Evolutionary conservation across 2,329 filamentous ascomycete species (phyloP).

Genomic region (Diaporthe citriasiana): DNA sequence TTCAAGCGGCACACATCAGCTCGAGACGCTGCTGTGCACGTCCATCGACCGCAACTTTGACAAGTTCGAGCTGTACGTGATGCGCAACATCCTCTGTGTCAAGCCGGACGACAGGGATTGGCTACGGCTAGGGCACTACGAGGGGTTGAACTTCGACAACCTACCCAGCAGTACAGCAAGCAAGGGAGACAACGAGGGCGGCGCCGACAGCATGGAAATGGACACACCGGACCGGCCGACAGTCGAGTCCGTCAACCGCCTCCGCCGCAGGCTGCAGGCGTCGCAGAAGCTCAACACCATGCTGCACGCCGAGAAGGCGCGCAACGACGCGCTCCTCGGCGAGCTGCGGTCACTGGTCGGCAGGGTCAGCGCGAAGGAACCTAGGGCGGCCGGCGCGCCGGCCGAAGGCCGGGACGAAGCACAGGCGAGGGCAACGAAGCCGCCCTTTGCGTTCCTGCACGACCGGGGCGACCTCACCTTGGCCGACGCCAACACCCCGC

Average conservation of each 20-base stretch:
- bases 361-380: conserved; percentile 45
- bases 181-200: conserved; percentile 40
- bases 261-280: conserved; percentile 82
- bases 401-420: conserved; percentile 42
- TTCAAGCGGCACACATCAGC: conserved; percentile 87
- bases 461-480: conserved; percentile 65
- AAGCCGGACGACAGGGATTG: conserved; percentile 78
- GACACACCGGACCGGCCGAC: conserved; percentile 60
- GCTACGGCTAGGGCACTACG: conserved; percentile 88
- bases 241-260: conserved; percentile 76
- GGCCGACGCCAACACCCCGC: conserved; percentile 66
- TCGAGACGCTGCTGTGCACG: conserved; percentile 85
- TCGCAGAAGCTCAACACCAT: conserved; percentile 81
- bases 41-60: conserved; percentile 89
- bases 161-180: conserved; percentile 9
- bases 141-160: conserved; percentile 68
- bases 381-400: conserved; percentile 16
- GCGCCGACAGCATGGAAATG: conserved; percentile 45
- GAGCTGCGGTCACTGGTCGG: conserved; percentile 68
- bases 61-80: conserved; percentile 88
- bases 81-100: conserved; percentile 86
- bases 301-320: conserved; percentile 77
- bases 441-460: conserved; percentile 70
- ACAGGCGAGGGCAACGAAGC: conserved; percentile 32
- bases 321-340: conserved; percentile 79